phyloP scores from a whole-genome alignment of 495 filamentous ascomycete genomes.

The Aspergillus leporis region DNA sequence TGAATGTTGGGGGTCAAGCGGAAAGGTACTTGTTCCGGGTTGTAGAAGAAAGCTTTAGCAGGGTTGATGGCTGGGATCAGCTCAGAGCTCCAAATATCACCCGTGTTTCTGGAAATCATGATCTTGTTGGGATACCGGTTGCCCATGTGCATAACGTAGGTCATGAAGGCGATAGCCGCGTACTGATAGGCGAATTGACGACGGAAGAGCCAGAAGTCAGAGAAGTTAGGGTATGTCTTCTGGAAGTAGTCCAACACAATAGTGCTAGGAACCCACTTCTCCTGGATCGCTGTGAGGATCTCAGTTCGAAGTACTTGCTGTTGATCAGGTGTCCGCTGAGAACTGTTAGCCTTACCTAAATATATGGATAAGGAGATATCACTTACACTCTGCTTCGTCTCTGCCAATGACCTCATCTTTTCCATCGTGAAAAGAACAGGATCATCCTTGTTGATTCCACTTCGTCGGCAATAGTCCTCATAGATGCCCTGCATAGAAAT shows the following conservation, averaged over 20 bases:
- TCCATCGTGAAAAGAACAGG: slow-evolving; percentile 94
- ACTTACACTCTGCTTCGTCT: slow-evolving; percentile 63
- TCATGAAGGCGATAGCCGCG: slow-evolving; percentile 97
- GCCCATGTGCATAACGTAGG: slow-evolving; percentile 94
- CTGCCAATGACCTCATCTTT: slow-evolving; percentile 74
- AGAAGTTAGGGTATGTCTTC: slow-evolving; percentile 80
- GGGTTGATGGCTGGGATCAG: slow-evolving; percentile 81
- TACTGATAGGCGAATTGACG: slow-evolving; percentile 95
- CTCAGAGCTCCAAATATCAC: slow-evolving; percentile 96
- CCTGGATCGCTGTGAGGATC: slow-evolving; percentile 86
- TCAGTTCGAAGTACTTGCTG: slow-evolving; percentile 72
- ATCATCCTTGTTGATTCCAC: slow-evolving; percentile 88
- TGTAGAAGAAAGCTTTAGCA: slow-evolving; percentile 84
- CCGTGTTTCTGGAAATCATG: slow-evolving; percentile 81
- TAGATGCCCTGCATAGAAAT: slow-evolving; percentile 92
- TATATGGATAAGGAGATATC: background rate
- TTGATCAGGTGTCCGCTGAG: slow-evolving; percentile 64
- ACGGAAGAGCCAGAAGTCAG: slow-evolving; percentile 97
- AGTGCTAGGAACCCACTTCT: slow-evolving; percentile 80
- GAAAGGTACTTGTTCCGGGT: slow-evolving; percentile 93
- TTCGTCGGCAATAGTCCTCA: slow-evolving; percentile 89
- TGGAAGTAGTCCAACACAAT: slow-evolving; percentile 89
- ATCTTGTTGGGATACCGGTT: slow-evolving; percentile 94
- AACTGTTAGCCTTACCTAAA: slow-evolving; percentile 23
- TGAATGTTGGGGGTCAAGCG: slow-evolving; percentile 95